Evolutionary conservation across 371 early-diverging fungal species (phyloP).

Genomic region (Dichotomocladium elegans): DNA sequence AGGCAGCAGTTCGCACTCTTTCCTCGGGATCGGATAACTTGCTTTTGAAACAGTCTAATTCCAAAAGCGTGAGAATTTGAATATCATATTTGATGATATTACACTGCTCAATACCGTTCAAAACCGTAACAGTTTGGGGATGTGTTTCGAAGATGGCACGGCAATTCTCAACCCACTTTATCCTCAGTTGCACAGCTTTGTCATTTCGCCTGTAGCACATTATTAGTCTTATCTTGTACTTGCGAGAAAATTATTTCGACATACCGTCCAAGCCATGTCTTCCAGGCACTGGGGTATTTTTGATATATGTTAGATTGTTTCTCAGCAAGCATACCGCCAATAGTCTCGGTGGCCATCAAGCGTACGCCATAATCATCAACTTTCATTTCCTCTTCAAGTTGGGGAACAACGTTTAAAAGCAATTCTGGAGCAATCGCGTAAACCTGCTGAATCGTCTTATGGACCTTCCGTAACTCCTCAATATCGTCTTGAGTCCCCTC

Average conservation of each 20-base stretch:
- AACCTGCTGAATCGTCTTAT: constrained; percentile 77
- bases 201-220: constrained; percentile 64
- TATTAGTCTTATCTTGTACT: neutral
- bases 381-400: constrained; percentile 88
- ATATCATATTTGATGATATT: neutral
- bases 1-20: constrained; percentile 78
- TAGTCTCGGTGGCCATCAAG: constrained; percentile 67
- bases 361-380: constrained; percentile 79
- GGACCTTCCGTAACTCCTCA: constrained; percentile 68
- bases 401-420: constrained; percentile 89
- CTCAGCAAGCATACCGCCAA: constrained; percentile 86
- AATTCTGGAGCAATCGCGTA: constrained; percentile 71
- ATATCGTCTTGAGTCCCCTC: constrained; percentile 47
- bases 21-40: constrained; percentile 91
- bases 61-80: neutral
- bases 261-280: constrained; percentile 81
- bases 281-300: constrained; percentile 83
- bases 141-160: constrained; percentile 33
- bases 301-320: constrained; percentile 63
- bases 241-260: neutral
- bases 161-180: constrained; percentile 73
- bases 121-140: neutral
- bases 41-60: constrained; percentile 55
- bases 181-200: constrained; percentile 62
- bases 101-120: constrained; percentile 1